Evolutionary conservation across 306 rosid genomes (phyloP).

Genomic region (Castanea sativa): DNA sequence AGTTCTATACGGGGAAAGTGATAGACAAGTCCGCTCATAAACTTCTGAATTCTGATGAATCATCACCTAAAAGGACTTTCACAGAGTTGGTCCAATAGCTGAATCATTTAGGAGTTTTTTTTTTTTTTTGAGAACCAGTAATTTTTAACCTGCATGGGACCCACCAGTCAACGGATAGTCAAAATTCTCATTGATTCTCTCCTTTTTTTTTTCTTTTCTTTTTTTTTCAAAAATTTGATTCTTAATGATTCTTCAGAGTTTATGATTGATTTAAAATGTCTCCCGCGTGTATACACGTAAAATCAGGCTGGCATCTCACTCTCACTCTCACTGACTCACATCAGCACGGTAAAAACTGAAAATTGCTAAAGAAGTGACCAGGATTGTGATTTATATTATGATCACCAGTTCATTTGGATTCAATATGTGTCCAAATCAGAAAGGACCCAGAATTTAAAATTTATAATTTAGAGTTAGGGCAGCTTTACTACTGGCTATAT

Average conservation of each 20-base stretch:
- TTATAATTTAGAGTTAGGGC: too few species aligned
- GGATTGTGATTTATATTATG: not conserved
- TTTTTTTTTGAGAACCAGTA: not conserved
- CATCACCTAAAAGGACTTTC: too few species aligned
- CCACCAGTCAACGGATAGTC: not conserved
- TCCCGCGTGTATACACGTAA: constrained; percentile 32
- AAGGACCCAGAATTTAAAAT: too few species aligned
- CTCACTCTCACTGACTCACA: not conserved
- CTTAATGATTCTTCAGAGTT: too few species aligned
- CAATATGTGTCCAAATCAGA: too few species aligned
- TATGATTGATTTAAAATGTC: not conserved
- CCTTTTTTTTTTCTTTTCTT: too few species aligned
- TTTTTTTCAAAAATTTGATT: too few species aligned
- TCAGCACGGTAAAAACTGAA: not conserved
- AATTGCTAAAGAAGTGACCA: not conserved
- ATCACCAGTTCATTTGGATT: too few species aligned
- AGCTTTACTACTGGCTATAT: too few species aligned
- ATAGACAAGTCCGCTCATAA: too few species aligned
- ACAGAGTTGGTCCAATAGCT: not conserved
- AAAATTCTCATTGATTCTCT: not conserved
- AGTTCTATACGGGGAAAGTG: too few species aligned
- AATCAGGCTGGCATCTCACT: constrained; percentile 5
- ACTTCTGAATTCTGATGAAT: too few species aligned
- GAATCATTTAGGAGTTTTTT: not conserved
- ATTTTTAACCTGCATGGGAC: constrained; percentile 2